Conservation (phyloP, 1,139 yeast species). For the Debaryomycetaceae sp. region DNA sequence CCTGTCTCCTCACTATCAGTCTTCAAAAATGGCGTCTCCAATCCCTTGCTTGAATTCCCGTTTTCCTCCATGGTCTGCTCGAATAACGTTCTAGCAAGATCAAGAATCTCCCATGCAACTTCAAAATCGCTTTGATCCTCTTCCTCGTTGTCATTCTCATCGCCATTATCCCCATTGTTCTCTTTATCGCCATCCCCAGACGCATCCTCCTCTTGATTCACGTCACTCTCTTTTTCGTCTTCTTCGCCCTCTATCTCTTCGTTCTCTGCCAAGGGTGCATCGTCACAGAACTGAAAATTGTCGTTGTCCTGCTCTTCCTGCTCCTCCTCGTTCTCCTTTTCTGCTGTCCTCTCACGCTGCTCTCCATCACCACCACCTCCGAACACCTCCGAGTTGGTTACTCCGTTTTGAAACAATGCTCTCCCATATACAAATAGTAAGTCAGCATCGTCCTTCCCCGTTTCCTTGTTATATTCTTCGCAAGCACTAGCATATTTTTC, state of each 20-base stretch:
- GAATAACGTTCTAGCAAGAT: constrained; percentile 66
- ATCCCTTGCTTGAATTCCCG: constrained; percentile 11
- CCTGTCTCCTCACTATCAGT: constrained; percentile 28
- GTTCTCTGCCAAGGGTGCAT: constrained; percentile 47
- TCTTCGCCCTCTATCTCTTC: constrained; percentile 33
- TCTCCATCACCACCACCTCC: constrained; percentile 48
- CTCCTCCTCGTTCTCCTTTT: constrained; percentile 20
- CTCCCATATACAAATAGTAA: constrained; percentile 74
- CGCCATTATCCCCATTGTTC: constrained; percentile 27
- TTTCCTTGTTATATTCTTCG: constrained; percentile 46
- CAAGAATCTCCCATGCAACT: constrained; percentile 84
- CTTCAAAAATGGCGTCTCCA: constrained; percentile 30
- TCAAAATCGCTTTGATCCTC: constrained; percentile 73
- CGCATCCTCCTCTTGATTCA: constrained; percentile 27
- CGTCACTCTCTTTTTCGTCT: constrained; percentile 20
- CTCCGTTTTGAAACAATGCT: constrained; percentile 76
- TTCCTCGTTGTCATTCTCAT: constrained; percentile 24
- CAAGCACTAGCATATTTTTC: constrained; percentile 78
- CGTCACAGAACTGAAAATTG: constrained; percentile 56
- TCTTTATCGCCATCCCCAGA: constrained; percentile 32
- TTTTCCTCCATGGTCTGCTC: constrained; percentile 39
- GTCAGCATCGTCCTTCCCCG: constrained; percentile 64
- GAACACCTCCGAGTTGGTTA: constrained; percentile 72
- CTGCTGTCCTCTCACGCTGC: constrained; percentile 15
- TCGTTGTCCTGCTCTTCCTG: constrained; percentile 25